phyloP scores from a whole-genome alignment of 192 early-diverging fungal species.

The Phlyctochytrium bullatum region DNA sequence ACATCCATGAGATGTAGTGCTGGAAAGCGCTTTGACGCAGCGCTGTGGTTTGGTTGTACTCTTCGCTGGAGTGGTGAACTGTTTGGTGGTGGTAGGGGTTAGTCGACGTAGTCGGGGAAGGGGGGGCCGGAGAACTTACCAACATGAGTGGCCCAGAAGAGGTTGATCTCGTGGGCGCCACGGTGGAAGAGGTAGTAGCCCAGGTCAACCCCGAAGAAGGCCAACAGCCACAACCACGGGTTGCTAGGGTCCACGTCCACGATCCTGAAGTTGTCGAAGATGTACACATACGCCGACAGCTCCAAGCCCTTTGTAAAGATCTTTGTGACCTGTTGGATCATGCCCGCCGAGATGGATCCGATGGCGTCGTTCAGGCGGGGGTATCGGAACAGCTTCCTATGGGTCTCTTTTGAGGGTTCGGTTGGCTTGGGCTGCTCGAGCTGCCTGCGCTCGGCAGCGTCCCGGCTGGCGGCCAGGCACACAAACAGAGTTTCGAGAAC shows the following conservation, averaged over 20 bases:
- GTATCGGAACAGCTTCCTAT: neutral
- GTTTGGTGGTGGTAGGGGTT: neutral
- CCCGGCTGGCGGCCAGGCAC: constrained; percentile 31
- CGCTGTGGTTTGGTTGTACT: constrained; percentile 59
- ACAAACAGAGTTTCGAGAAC: constrained; percentile 26
- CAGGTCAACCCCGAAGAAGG: constrained; percentile 54
- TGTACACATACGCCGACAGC: constrained; percentile 47
- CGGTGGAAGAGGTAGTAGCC: constrained; percentile 52
- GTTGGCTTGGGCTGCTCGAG: neutral
- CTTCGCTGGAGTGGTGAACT: constrained; percentile 49
- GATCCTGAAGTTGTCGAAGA: constrained; percentile 50
- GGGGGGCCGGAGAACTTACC: constrained; percentile 1
- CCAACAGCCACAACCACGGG: constrained; percentile 48
- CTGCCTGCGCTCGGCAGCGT: neutral
- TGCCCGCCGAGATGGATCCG: constrained; percentile 48
- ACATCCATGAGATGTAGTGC: constrained; percentile 50
- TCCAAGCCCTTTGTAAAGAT: constrained; percentile 47
- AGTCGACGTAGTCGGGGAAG: neutral
- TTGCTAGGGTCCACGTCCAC: constrained; percentile 37
- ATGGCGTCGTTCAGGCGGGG: constrained; percentile 55
- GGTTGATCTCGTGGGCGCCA: constrained; percentile 58
- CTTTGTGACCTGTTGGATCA: constrained; percentile 50
- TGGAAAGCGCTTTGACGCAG: constrained; percentile 53
- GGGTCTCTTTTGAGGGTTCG: constrained; percentile 14
- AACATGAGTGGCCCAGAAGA: constrained; percentile 57